Percentiles rank a stretch among this genome's conserved stretches.
These are phyloP conservation scores for Drosera spatulata DNA, from an alignment of 179 eudicot genomes.

Conservation along the genomic window DNA sequence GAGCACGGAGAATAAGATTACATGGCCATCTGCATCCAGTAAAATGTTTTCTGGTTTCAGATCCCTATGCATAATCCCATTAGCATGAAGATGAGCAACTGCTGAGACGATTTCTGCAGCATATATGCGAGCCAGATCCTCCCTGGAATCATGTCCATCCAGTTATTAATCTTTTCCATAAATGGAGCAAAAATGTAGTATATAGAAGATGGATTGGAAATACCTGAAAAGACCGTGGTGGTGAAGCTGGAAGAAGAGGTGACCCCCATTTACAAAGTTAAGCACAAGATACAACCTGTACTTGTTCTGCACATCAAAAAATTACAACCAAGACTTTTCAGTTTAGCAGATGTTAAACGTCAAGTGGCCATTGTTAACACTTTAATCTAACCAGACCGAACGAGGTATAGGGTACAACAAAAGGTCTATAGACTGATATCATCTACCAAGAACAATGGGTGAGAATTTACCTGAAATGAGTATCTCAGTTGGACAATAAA, in stretches of 20 bases:
- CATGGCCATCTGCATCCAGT: slow-evolving; percentile 94
- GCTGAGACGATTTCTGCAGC: slow-evolving; percentile 82
- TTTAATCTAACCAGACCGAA: no score
- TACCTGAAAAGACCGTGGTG: slow-evolving; percentile 90
- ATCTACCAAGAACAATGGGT: no score
- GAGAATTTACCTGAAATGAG: slow-evolving; percentile 64
- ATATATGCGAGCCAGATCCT: slow-evolving; percentile 79
- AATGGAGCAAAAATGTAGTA: neutral
- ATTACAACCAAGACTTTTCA: neutral
- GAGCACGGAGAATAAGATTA: slow-evolving; percentile 18
- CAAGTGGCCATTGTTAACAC: no score
- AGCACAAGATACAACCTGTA: slow-evolving; percentile 83
- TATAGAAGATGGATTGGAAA: neutral
- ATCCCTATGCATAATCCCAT: slow-evolving; percentile 83
- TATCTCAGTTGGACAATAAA: slow-evolving; percentile 83
- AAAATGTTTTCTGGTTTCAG: slow-evolving; percentile 81
- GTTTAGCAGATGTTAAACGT: no score
- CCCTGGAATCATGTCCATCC: slow-evolving; percentile 32
- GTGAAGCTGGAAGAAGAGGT: slow-evolving; percentile 84
- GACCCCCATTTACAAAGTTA: slow-evolving; percentile 89
- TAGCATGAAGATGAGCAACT: slow-evolving; percentile 79
- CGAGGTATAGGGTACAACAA: no score
- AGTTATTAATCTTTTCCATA: slow-evolving; percentile 3
- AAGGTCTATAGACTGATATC: no score
- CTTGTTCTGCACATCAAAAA: slow-evolving; percentile 54